phyloP scores from a whole-genome alignment of 2,329 filamentous ascomycete genomes.

The Aschersonia sp. region DNA sequence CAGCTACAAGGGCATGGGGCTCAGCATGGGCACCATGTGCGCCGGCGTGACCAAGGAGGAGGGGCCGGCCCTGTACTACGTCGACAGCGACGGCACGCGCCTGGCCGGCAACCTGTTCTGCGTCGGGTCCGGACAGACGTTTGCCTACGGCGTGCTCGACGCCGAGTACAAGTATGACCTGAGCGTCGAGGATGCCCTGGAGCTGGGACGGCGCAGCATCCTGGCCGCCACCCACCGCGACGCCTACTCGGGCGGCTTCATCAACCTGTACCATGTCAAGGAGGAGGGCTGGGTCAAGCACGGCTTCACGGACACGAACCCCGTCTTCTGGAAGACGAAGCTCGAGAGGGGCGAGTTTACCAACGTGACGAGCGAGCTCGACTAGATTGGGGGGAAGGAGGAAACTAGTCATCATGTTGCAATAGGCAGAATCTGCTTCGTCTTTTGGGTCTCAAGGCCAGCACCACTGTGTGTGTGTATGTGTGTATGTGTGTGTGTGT shows the following conservation, averaged over 20 bases:
- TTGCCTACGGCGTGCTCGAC: constrained; percentile 95
- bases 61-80: constrained; percentile 96
- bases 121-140: constrained; percentile 94
- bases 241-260: constrained; percentile 96
- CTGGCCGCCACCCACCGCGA: constrained; percentile 92
- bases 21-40: constrained; percentile 99
- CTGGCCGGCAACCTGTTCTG: constrained; percentile 93
- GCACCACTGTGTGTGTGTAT: too few relatives aligned
- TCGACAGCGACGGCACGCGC: constrained; percentile 84
- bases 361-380: constrained; percentile 72
- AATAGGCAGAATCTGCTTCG: not conserved
- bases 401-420: not conserved
- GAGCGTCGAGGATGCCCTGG: constrained; percentile 73
- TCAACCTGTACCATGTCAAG: constrained; percentile 98
- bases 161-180: constrained; percentile 89
- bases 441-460: too few relatives aligned
- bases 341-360: constrained; percentile 96
- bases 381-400: constrained; percentile 10
- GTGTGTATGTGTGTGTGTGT: too few relatives aligned
- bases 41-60: constrained; percentile 91
- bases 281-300: constrained; percentile 98
- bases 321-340: constrained; percentile 99
- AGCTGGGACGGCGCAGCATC: constrained; percentile 83
- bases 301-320: constrained; percentile 95
- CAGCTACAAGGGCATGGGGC: constrained; percentile 95